Base-by-base conservation (phyloP, 495 filamentous ascomycete genomes). In the Penicillium mononematosum region DNA sequence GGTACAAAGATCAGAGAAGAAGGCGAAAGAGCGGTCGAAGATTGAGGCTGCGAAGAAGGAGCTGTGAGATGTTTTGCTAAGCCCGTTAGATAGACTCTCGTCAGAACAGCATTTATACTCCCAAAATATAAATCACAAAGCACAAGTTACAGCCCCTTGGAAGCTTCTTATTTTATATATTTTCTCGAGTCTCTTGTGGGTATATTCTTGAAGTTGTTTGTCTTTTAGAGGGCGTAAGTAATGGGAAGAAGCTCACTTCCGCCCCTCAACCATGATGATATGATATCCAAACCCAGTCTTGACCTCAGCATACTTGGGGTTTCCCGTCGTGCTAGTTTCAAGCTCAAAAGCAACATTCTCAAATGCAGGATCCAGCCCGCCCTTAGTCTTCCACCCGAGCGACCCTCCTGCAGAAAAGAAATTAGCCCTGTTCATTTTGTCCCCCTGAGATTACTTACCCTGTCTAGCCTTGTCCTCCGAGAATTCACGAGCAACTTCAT, bases 271-370 rank as follows among this genome's bases (percentile, higher is more conserved):
- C 86, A 96, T 94, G 55, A 96, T 86, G 52, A 96, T 85, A 73
- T 97, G 92, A 78, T 96, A 96, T n/a, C 92, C 92, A 75, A 86
- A 86, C 9, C 79, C 78, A 3, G 91, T 93, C 77, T 95, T 96
- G 31, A 85, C 87, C 74, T 95, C 89, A 14, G 74, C 89, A 67
- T 81, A 89, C 65, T 86, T 88, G 7, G 92, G 90, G 56, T 78
- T 89, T 12, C 67, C 81, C n/a, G 86, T 90, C 20, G 88, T 87
- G 68, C 88, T 92, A 0, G 84, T 76, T 61, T 90, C 87, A 39
- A 97, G 77, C 22, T 85, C 85, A 63, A 87, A 96, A 10, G 91
- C 92, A 5, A 85, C 85, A 63, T 86, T 85, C 67, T 94, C 91
- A 66, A 96, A 97, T 9, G 83, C 80, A 5, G 83, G 78, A 41